Percentiles rank a stretch among this genome's conserved stretches.
Evolutionary conservation across 2,329 filamentous ascomycete species (phyloP).

Genomic region (Calonectria pauciramosa): DNA sequence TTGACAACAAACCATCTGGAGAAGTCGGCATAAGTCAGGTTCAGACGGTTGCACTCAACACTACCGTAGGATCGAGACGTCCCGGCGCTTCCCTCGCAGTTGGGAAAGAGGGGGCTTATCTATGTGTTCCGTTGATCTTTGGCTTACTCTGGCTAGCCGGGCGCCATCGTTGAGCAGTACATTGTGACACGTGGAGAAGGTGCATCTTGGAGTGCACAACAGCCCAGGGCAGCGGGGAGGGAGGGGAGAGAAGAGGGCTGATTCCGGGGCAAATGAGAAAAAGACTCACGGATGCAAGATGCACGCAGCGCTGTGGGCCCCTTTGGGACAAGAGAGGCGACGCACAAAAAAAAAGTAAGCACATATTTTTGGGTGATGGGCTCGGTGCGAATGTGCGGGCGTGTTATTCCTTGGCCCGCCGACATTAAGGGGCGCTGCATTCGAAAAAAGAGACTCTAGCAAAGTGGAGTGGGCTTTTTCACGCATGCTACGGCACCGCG

Average conservation of each 20-base stretch:
- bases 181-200: neutral
- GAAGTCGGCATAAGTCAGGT: neutral
- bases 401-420: neutral
- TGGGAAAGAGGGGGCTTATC: neutral
- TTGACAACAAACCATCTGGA: neutral
- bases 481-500: neutral
- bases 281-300: neutral
- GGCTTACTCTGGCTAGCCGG: neutral
- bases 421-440: neutral
- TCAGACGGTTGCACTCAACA: neutral
- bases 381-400: neutral
- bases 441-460: neutral
- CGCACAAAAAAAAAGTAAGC: neutral
- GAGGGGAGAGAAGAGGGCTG: neutral
- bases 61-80: neutral
- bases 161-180: neutral
- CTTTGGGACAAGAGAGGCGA: neutral
- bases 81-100: neutral
- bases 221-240: too few species aligned
- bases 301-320: neutral
- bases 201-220: too few species aligned
- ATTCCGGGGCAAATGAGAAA: neutral
- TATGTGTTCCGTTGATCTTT: neutral
- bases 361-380: neutral
- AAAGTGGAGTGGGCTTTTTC: too few species aligned